Conservation (phyloP, 1,284 basidiomycete genomes). For the Irpex sp. region DNA sequence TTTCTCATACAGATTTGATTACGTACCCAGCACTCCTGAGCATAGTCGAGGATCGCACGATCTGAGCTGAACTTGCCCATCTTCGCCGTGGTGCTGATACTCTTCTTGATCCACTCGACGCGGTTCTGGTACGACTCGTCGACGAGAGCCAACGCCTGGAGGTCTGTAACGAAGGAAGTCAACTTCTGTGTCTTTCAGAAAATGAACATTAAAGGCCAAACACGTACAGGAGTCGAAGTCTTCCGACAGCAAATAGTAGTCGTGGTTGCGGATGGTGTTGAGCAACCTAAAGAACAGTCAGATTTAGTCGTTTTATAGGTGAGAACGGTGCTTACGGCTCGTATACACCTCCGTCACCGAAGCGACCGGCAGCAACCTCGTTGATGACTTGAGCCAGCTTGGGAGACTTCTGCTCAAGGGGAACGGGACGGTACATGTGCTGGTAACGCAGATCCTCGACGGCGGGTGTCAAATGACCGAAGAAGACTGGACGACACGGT, state of each 20-base stretch:
- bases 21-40: conserved; percentile 46
- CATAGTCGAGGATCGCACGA: conserved; percentile 86
- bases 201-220: conserved; percentile 5
- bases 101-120: conserved; percentile 88
- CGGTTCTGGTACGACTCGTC: conserved; percentile 82
- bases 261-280: conserved; percentile 74
- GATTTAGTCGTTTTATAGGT: neutral
- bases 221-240: conserved; percentile 86
- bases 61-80: conserved; percentile 97
- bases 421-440: conserved; percentile 77
- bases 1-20: neutral
- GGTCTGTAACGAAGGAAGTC: conserved; percentile 39
- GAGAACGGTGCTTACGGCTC: conserved; percentile 55
- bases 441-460: conserved; percentile 84
- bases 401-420: conserved; percentile 79
- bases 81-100: conserved; percentile 80
- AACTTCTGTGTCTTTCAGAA: neutral
- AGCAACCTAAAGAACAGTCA: conserved; percentile 40
- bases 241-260: conserved; percentile 82
- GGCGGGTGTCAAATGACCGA: conserved; percentile 75
- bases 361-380: conserved; percentile 66
- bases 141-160: conserved; percentile 79
- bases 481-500: conserved; percentile 60
- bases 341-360: conserved; percentile 75
- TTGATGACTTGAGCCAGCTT: conserved; percentile 73